Percentiles rank a stretch among this genome's conserved stretches.
Evolutionary conservation across 2,329 filamentous ascomycete genomes (phyloP).

Genomic region (Pseudopyrenochaeta lycopersici): DNA sequence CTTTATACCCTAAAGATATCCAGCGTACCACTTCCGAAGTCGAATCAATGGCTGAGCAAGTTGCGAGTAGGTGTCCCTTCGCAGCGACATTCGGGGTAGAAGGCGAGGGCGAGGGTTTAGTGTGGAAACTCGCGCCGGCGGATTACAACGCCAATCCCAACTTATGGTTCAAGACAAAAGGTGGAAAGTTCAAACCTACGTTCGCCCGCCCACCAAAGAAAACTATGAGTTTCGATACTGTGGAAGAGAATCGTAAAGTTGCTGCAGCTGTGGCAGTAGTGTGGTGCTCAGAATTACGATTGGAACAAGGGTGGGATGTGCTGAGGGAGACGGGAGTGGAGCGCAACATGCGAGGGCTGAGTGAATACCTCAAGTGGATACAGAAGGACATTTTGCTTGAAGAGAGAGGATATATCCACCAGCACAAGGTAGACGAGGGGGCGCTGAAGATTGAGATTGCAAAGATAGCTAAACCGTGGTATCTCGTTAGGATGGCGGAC

Average conservation of each 20-base stretch:
- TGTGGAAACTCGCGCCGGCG: constrained; percentile 31
- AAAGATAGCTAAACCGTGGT: constrained; percentile 37
- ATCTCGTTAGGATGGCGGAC: constrained; percentile 7
- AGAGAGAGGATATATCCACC: constrained; percentile 29
- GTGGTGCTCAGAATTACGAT: constrained; percentile 30
- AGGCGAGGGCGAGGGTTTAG: constrained; percentile 37
- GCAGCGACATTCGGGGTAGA: constrained; percentile 28
- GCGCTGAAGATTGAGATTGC: constrained; percentile 31
- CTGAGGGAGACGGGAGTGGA: constrained; percentile 24
- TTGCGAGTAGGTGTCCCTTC: constrained; percentile 34
- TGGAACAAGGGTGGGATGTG: constrained; percentile 40
- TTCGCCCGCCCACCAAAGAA: constrained; percentile 28
- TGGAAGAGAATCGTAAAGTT: constrained; percentile 15
- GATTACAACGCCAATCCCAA: constrained; percentile 18
- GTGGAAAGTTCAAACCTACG: constrained; percentile 36
- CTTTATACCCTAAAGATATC: constrained; percentile 22
- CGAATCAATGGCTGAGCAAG: constrained; percentile 21
- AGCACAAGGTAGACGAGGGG: constrained; percentile 24
- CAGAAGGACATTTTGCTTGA: constrained; percentile 32
- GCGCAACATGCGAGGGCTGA: constrained; percentile 22
- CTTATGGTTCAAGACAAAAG: constrained; percentile 41
- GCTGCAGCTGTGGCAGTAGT: constrained; percentile 20
- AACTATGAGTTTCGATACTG: constrained; percentile 1
- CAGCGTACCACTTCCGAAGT: constrained; percentile 21
- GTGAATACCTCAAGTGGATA: constrained; percentile 34